phyloP scores from a whole-genome alignment of 1,284 basidiomycete genomes.

The Phellinidium pouzarii region DNA sequence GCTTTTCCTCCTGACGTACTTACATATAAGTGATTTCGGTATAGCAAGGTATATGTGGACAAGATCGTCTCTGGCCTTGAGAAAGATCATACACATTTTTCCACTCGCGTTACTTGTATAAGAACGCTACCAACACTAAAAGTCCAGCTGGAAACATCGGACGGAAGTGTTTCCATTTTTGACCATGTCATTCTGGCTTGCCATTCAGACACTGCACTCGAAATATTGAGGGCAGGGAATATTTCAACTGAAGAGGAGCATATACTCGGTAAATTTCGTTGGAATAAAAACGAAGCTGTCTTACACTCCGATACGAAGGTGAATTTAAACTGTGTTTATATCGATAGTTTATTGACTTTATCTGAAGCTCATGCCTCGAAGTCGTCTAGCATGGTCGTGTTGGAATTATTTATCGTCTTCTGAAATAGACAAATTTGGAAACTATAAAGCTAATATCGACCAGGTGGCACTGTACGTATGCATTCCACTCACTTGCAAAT shows the following conservation, averaged over 20 bases:
- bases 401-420: slow-evolving; percentile 71
- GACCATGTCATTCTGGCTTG: slow-evolving; percentile 77
- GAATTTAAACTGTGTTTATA: slow-evolving; percentile 17
- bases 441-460: slow-evolving; percentile 44
- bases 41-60: slow-evolving; percentile 60
- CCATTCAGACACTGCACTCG: slow-evolving; percentile 64
- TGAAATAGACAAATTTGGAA: slow-evolving; percentile 30
- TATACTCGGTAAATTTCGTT: slow-evolving; percentile 55
- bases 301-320: slow-evolving; percentile 62
- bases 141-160: slow-evolving; percentile 39
- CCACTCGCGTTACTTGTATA: slow-evolving; percentile 46
- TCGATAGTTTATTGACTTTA: background rate
- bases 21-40: background rate
- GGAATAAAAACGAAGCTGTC: slow-evolving; percentile 66
- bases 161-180: slow-evolving; percentile 40
- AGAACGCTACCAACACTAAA: slow-evolving; percentile 21
- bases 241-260: slow-evolving; percentile 49
- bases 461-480: slow-evolving; percentile 56
- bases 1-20: background rate
- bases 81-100: slow-evolving; percentile 48
- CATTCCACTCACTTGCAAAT: slow-evolving; percentile 3
- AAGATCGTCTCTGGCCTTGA: slow-evolving; percentile 54
- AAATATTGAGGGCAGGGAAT: slow-evolving; percentile 46
- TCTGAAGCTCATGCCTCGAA: slow-evolving; percentile 63
- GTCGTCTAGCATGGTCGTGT: slow-evolving; percentile 57